These are phyloP conservation scores for Liriodendron chinense DNA, from an alignment of 164 flowering plant species.

Conservation along the genomic window DNA sequence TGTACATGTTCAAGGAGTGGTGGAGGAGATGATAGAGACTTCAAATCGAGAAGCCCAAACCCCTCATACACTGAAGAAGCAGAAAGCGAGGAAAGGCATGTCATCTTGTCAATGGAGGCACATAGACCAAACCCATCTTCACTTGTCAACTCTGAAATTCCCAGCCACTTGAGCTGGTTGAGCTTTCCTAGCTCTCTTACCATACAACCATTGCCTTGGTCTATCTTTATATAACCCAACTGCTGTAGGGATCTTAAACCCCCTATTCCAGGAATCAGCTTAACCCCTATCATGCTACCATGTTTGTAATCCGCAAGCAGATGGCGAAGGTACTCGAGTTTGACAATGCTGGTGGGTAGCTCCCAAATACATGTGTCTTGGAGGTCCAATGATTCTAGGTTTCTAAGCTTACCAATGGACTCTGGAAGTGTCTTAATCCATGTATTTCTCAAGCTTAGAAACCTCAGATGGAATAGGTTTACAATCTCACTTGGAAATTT, in stretches of 20 bases:
- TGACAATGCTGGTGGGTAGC: slow-evolving; percentile 5
- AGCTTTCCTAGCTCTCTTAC: slow-evolving; percentile 5
- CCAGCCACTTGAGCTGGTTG: slow-evolving; percentile 8
- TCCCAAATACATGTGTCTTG: slow-evolving; percentile 2
- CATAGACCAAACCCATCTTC: slow-evolving; percentile 2
- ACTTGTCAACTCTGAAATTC: not conserved
- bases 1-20: not conserved
- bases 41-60: slow-evolving; percentile 5
- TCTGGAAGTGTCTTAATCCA: slow-evolving; percentile 8
- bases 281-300: not conserved
- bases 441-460: slow-evolving; percentile 4
- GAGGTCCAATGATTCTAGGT: slow-evolving; percentile 8
- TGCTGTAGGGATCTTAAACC: slow-evolving; percentile 6
- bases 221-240: slow-evolving; percentile 7
- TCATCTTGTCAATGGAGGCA: slow-evolving; percentile 7
- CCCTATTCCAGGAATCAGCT: not conserved
- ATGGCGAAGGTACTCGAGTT: slow-evolving; percentile 8
- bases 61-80: not conserved
- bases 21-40: slow-evolving; percentile 2
- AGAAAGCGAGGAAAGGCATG: not conserved
- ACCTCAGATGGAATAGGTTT: slow-evolving; percentile 4
- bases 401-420: slow-evolving; percentile 8
- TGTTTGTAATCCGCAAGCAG: not conserved
- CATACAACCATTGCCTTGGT: not conserved
- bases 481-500: not conserved